A percentile compares a stretch with the other conserved stretches of the same genome.
phyloP scores from a whole-genome alignment of 2,329 filamentous ascomycete species.

The Lecanicillium sp. region DNA sequence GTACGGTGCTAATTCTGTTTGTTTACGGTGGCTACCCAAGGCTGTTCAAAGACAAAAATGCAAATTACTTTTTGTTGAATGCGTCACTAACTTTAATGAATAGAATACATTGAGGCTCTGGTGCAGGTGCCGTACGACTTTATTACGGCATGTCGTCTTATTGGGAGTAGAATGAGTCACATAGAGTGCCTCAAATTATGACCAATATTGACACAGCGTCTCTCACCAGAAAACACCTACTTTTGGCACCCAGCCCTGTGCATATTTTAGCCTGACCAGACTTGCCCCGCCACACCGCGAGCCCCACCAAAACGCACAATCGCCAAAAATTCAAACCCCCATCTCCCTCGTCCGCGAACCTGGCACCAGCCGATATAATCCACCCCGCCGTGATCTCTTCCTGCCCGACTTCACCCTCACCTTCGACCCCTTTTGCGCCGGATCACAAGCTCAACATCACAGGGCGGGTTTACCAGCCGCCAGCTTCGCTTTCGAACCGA shows the following conservation, averaged over 20 bases:
- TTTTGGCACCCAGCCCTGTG: background rate
- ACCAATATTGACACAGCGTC: constrained; percentile 1
- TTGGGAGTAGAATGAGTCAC: too few relatives aligned
- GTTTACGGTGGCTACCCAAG: too few relatives aligned
- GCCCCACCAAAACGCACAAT: constrained; percentile 39
- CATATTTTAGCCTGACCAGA: background rate
- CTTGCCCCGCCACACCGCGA: constrained; percentile 9
- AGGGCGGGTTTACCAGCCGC: constrained; percentile 9
- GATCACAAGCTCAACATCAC: constrained; percentile 4
- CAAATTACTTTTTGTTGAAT: too few relatives aligned
- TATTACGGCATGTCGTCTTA: too few relatives aligned
- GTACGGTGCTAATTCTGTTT: too few relatives aligned
- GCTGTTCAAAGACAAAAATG: too few relatives aligned
- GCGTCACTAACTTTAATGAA: too few relatives aligned
- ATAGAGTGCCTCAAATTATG: constrained; percentile 1
- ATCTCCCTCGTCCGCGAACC: constrained; percentile 23
- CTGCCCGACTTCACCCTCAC: background rate
- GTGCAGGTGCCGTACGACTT: too few relatives aligned
- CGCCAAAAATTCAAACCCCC: constrained; percentile 32
- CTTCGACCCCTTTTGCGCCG: constrained; percentile 2
- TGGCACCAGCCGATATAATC: constrained; percentile 14
- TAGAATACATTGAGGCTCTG: too few relatives aligned
- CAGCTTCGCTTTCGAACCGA: too few relatives aligned
- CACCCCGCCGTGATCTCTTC: constrained; percentile 1
- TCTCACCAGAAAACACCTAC: background rate